Evolutionary conservation across 768 basidiomycete species (phyloP), one percentile per base, ranked within the genome.

Genomic region (Punctularia strigosozonata): DNA sequence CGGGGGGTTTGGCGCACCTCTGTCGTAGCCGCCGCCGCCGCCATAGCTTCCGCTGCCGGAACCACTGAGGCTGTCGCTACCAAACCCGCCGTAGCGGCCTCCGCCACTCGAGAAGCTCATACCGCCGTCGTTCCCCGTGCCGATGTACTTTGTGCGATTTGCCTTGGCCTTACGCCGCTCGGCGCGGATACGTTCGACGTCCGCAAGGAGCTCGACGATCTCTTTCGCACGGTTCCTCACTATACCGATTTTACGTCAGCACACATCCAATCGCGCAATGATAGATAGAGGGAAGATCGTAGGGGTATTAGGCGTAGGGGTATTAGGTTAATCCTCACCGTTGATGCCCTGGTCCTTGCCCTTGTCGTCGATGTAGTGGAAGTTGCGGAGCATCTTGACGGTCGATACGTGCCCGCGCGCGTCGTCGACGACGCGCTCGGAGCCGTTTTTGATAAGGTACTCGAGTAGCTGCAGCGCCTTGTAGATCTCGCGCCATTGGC

Each of bases 401-500:
- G 92, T 94, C 20, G 89, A 83, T 20, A 97, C 67, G 58, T 98
- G 95, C 1, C 88, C 84, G 37, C 95, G 74, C 2, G 94, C 88
- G 59, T 99, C 95, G 54, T 99, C 95, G 14, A 99, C 89, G 8
- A 98, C 94, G 28, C 95, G 82, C 56, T 99, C 95, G 21, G 87
- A 90, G 14, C 95, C 95, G 48, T 98, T 85, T 60, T 95, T 99
- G 57, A 98, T 69, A 37, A 99, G 74, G 57, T 95, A 99, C 60
- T 98, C 92, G 30, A 95, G 73, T 5, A 97, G 71, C 63, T 94
- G 89, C 13, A 95, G 66, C 28, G 78, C 89, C 71, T 99, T 99
- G 73, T 99, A 99, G 42, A 99, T 98, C 59, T 99, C 91, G 25
- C 95, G 71, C 95, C 95, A 99, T 55, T 99, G 88, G 17, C 84